Evolutionary conservation across 345 rosid species (phyloP).

Genomic region (Salix viminalis): DNA sequence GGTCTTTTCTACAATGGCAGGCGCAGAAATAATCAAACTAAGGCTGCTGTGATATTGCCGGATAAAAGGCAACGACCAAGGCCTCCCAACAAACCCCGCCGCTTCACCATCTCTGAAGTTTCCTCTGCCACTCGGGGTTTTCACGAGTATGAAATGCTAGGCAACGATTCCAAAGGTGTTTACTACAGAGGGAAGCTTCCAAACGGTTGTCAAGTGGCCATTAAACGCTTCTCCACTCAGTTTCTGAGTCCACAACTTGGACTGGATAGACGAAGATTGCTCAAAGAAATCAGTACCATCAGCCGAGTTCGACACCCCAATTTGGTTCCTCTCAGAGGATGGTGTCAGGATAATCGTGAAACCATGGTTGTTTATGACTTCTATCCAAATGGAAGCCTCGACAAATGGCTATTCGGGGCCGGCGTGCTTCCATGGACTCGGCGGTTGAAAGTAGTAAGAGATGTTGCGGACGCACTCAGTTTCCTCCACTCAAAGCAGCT

Average conservation of each 20-base stretch:
- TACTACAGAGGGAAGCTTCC: conserved; percentile 42
- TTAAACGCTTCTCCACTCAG: conserved; percentile 35
- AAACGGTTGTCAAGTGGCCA: conserved; percentile 39
- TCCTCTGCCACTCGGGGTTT: conserved; percentile 40
- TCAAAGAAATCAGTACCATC: conserved; percentile 39
- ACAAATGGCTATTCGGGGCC: conserved; percentile 43
- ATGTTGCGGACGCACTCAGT: conserved; percentile 36
- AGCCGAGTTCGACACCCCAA: conserved; percentile 45
- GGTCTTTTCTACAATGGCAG: conserved; percentile 29
- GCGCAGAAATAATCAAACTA: conserved; percentile 19
- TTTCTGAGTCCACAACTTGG: conserved; percentile 35
- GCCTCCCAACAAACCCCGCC: conserved; percentile 47
- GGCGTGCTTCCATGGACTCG: conserved; percentile 51
- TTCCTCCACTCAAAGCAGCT: conserved; percentile 40
- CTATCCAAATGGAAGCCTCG: conserved; percentile 37
- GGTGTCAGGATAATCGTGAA: conserved; percentile 42
- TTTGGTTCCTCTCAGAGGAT: conserved; percentile 43
- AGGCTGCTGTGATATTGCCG: conserved; percentile 4
- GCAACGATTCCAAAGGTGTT: conserved; percentile 36
- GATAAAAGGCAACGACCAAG: conserved; percentile 35
- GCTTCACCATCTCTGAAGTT: conserved; percentile 34
- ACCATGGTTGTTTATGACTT: conserved; percentile 41
- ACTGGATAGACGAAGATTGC: conserved; percentile 26
- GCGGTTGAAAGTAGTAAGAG: conserved; percentile 37
- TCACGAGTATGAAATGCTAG: conserved; percentile 37